Base-by-base conservation (phyloP, 805 yeast genomes). In the Schizosaccharomyces lindneri region DNA sequence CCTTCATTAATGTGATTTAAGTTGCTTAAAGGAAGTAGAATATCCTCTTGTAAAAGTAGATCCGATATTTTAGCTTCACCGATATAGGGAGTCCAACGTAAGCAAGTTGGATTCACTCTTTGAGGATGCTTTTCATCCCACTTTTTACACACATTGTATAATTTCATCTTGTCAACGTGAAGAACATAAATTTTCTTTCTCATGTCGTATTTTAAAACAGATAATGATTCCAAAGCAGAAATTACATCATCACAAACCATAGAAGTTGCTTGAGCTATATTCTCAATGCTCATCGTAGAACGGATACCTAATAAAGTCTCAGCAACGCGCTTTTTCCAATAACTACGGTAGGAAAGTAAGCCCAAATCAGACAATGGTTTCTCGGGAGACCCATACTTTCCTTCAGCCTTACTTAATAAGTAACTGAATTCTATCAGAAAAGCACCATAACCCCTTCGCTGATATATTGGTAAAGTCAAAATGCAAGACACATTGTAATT, bases 291-390 rank as follows among this genome's bases (percentile, higher is more conserved):
- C 7, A 70, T 61, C 6, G 61, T 7, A 17, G 60, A 31, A 5
- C 61, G 60, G 13, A 51, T 46, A 27, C 60, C 48, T 48, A 64
- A 64, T 24, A 84, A 71, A 55, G 73, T 75, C 55, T 72, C 75
- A 9, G 93, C 78, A 6, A 87, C 73, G 3, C 83, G 75, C 1
- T 80, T 72, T 65, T 79, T 83, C 97, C 97, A 93, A 70, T 85
- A 90, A 66, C 81, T 85, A 64, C 94, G 74, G 70, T 90, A 93
- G 64, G 96, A 85, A 39, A 85, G 71, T 61, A 88, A 73, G 0
- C 98, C 98, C 62, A 90, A 73, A 65, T 85, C 89, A 65, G 93
- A 83, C 63, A 90, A 75, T 0, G 98, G 98, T 68, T 89, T 90
- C 67, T 93, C 98, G 0, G 98, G 98, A 0, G 97, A 85, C 0